Evolutionary conservation across 1,139 yeast genomes (phyloP).

Genomic region (Pichia inconspicua): DNA sequence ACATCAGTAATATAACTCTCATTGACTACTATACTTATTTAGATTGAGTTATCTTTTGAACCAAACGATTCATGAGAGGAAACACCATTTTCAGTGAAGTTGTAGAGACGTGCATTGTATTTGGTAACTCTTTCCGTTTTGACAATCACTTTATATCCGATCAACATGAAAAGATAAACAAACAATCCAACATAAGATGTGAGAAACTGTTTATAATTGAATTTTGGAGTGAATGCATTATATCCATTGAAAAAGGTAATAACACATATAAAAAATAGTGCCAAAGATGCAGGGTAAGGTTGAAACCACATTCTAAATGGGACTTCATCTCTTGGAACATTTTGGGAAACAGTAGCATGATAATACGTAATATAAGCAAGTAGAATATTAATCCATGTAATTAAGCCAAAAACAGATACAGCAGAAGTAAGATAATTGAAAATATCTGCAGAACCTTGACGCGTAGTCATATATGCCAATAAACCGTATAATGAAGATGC

Average conservation of each 20-base stretch:
- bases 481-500: slow-evolving; percentile 25
- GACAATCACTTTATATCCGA: no score
- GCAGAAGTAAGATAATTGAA: no score
- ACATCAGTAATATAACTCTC: no score
- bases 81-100: no score
- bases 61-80: no score
- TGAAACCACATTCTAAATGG: slow-evolving; percentile 18
- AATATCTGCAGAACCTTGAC: slow-evolving; percentile 13
- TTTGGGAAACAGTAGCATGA: slow-evolving; percentile 35
- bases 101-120: no score
- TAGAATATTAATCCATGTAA: slow-evolving; percentile 39
- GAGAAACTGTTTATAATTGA: slow-evolving; percentile 56
- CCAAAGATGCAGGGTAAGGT: slow-evolving; percentile 25
- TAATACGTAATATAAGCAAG: slow-evolving; percentile 57
- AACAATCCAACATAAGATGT: slow-evolving; percentile 78
- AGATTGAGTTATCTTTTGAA: no score
- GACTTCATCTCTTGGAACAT: slow-evolving; percentile 15
- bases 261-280: slow-evolving; percentile 19
- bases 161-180: slow-evolving; percentile 47
- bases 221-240: slow-evolving; percentile 34
- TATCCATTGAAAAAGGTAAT: slow-evolving; percentile 26
- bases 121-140: no score
- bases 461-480: slow-evolving; percentile 16
- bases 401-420: slow-evolving; percentile 21
- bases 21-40: no score